phyloP scores from a whole-genome alignment of 192 early-diverging fungal genomes.

The Irineochytrium annulatum region DNA sequence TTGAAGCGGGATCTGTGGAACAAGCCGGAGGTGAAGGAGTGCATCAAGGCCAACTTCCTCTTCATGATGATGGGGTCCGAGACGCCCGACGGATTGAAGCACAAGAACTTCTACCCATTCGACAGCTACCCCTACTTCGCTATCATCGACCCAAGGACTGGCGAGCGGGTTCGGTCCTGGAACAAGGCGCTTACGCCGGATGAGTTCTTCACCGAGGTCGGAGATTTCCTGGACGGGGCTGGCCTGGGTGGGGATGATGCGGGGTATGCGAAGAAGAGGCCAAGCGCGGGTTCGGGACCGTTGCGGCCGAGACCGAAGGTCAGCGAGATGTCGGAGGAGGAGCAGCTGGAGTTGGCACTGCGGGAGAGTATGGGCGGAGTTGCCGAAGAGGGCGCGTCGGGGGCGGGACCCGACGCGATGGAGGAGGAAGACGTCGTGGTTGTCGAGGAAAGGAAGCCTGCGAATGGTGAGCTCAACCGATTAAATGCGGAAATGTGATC shows the following conservation, averaged over 20 bases:
- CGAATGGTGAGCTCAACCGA: not conserved
- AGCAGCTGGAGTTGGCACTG: conserved; percentile 81
- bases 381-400: no score
- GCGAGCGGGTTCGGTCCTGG: conserved; percentile 77
- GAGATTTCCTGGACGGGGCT: no score
- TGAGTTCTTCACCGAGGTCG: conserved; percentile 72
- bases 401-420: no score
- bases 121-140: conserved; percentile 76
- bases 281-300: no score
- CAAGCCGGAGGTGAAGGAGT: conserved; percentile 65
- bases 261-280: no score
- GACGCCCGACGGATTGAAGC: conserved; percentile 65
- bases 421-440: conserved; percentile 30
- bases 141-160: conserved; percentile 84
- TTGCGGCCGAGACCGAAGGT: not conserved
- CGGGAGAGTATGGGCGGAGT: conserved; percentile 59
- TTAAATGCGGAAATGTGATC: no score
- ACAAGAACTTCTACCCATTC: conserved; percentile 71
- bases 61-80: conserved; percentile 74
- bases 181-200: conserved; percentile 46
- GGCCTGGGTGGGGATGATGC: no score
- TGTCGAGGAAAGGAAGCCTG: conserved; percentile 16
- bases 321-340: conserved; percentile 81
- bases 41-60: conserved; percentile 74
- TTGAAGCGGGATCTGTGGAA: conserved; percentile 96